Evolutionary conservation across 2,329 filamentous ascomycete genomes (phyloP).

Genomic region (Talaromyces sp.): DNA sequence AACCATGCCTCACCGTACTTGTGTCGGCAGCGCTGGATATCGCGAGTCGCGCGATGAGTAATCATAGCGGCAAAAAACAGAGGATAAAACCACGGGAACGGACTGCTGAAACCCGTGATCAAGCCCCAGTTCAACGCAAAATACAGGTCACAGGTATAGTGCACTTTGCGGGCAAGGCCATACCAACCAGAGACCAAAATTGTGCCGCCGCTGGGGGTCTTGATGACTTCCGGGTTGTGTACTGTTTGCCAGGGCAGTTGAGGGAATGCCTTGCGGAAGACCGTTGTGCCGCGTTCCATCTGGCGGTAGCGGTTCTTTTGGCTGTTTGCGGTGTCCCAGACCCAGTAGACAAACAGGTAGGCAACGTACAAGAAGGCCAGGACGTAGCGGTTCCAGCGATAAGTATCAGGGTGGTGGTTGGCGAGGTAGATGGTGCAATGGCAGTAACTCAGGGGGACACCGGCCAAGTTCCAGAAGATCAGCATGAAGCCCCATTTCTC

Average conservation of each 20-base stretch:
- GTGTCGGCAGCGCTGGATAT: constrained; percentile 66
- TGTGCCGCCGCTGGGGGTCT: constrained; percentile 64
- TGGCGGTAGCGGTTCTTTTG: constrained; percentile 92
- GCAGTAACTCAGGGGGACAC: constrained; percentile 85
- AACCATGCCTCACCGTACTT: constrained; percentile 80
- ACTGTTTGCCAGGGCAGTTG: constrained; percentile 84
- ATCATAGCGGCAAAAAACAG: constrained; percentile 78
- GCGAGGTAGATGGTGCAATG: constrained; percentile 88
- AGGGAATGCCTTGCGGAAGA: constrained; percentile 74
- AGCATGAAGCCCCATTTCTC: constrained; percentile 98
- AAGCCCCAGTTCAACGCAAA: constrained; percentile 73
- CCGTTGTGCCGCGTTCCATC: constrained; percentile 63
- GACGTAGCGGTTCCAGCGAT: constrained; percentile 67
- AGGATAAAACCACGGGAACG: constrained; percentile 86
- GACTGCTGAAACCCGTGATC: constrained; percentile 73
- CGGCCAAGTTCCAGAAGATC: constrained; percentile 94
- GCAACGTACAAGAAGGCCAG: constrained; percentile 59
- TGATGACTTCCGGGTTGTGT: constrained; percentile 73
- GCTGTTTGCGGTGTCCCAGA: constrained; percentile 87
- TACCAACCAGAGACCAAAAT: constrained; percentile 86
- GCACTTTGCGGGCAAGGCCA: constrained; percentile 69
- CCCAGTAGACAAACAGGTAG: constrained; percentile 82
- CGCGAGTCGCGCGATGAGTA: constrained; percentile 66
- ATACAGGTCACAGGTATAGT: constrained; percentile 75
- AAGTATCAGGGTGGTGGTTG: constrained; percentile 71